Conservation (phyloP, 2,329 filamentous ascomycete genomes). For the Fusarium protoensiforme region DNA sequence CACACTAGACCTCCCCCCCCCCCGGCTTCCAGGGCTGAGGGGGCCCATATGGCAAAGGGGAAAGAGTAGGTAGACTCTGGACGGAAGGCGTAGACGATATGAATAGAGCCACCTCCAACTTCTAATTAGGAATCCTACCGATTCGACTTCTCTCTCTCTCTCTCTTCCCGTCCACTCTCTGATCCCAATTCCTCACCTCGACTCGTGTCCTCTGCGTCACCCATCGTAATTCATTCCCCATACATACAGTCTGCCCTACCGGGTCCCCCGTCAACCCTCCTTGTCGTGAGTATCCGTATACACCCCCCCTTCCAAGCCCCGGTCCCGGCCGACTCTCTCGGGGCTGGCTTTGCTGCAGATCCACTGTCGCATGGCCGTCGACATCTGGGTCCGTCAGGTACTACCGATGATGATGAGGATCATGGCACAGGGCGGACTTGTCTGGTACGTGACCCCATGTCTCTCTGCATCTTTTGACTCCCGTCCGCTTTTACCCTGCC, state of each 20-base stretch:
- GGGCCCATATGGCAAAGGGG: not conserved
- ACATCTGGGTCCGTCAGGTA: conserved; percentile 30
- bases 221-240: conserved; percentile 23
- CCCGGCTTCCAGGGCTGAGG: not conserved
- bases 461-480: not conserved
- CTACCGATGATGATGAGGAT: conserved; percentile 16
- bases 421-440: conserved; percentile 23
- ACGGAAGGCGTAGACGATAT: conserved; percentile 1
- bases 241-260: conserved; percentile 41
- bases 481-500: not conserved
- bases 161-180: not conserved
- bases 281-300: not conserved
- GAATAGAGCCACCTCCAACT: conserved; percentile 12
- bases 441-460: conserved; percentile 12
- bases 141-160: not conserved
- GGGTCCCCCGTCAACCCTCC: conserved; percentile 19
- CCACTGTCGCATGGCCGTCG: conserved; percentile 37
- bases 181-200: not conserved
- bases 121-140: conserved; percentile 11
- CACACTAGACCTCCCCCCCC: not conserved
- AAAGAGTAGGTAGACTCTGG: not conserved
- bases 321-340: conserved; percentile 36
- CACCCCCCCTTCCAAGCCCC: conserved; percentile 18
- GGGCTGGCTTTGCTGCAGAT: conserved; percentile 20
- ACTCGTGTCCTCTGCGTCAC: conserved; percentile 35